Evolutionary conservation across 2,329 filamentous ascomycete genomes (phyloP).

Genomic region (Botryotinia narcissicola): DNA sequence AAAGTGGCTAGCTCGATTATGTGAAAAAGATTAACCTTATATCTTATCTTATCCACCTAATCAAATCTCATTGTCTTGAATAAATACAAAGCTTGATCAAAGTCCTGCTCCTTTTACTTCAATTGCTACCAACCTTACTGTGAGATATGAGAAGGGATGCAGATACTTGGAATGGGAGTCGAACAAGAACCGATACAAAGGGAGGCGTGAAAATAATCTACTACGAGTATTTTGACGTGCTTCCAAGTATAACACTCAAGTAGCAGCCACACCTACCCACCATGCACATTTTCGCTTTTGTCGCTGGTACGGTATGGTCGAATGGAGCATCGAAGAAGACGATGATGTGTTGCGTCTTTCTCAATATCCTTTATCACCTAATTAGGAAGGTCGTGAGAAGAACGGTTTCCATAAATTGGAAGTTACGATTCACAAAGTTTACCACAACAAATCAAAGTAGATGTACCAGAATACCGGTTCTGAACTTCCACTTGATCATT

Average conservation of each 20-base stretch:
- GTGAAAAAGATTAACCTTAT: not conserved
- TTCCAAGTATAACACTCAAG: not conserved
- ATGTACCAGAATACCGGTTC: not conserved
- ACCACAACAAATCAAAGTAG: not conserved
- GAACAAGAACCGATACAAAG: not conserved
- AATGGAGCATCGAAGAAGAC: not conserved
- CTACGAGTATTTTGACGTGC: not conserved
- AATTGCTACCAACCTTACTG: not conserved
- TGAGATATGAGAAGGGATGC: not conserved
- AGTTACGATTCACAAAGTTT: not conserved
- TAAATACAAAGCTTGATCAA: not conserved
- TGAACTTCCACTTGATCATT: not conserved
- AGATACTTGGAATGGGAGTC: not conserved
- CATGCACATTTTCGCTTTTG: not conserved
- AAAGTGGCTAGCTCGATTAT: not conserved
- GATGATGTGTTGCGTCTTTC: too few species aligned
- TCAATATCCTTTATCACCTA: not conserved
- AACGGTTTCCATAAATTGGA: not conserved
- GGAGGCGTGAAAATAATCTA: not conserved
- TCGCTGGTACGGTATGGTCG: not conserved
- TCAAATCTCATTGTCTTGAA: not conserved
- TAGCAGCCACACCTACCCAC: not conserved
- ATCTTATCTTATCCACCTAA: not conserved
- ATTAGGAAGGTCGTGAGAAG: not conserved
- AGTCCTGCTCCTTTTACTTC: not conserved